Conservation (phyloP, 768 basidiomycete species). For the Naganishia vishniacii region DNA sequence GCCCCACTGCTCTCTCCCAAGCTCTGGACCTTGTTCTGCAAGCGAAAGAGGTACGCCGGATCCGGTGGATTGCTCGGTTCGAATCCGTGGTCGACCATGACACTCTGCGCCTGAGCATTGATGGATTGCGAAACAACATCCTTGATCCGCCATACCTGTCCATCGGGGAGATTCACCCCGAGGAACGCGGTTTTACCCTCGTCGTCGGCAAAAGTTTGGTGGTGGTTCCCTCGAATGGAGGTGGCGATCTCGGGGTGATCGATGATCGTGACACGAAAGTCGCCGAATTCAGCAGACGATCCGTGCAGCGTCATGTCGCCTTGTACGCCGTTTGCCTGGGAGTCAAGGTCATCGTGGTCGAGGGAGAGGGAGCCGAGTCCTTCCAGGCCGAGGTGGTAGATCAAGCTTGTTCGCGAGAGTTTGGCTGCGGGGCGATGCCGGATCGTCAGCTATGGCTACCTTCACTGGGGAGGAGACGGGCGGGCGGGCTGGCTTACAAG, state of each 20-base stretch:
- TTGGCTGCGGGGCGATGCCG: constrained; percentile 37
- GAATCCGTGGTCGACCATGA: constrained; percentile 54
- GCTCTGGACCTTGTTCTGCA: constrained; percentile 64
- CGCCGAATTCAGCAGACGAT: constrained; percentile 68
- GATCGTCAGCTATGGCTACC: neutral
- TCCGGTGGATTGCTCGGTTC: constrained; percentile 56
- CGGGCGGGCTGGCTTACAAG: too few relatives aligned
- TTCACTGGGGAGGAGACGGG: too few relatives aligned
- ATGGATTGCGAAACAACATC: constrained; percentile 64
- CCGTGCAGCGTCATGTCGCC: constrained; percentile 68
- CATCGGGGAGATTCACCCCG: constrained; percentile 60
- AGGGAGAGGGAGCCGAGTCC: constrained; percentile 65
- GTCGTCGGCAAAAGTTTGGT: constrained; percentile 57
- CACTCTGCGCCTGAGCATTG: constrained; percentile 56
- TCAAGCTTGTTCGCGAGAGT: constrained; percentile 64
- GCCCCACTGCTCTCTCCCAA: neutral
- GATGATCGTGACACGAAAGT: constrained; percentile 71
- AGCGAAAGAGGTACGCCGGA: constrained; percentile 69
- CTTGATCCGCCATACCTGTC: constrained; percentile 77
- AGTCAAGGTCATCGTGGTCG: neutral
- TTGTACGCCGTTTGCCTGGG: constrained; percentile 59
- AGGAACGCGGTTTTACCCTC: constrained; percentile 67
- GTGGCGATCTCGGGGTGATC: constrained; percentile 53
- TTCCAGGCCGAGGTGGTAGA: constrained; percentile 84
- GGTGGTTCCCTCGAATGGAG: constrained; percentile 54